These are phyloP conservation scores for Trametes cubensis DNA, from an alignment of 768 basidiomycete genomes.

Conservation along the genomic window DNA sequence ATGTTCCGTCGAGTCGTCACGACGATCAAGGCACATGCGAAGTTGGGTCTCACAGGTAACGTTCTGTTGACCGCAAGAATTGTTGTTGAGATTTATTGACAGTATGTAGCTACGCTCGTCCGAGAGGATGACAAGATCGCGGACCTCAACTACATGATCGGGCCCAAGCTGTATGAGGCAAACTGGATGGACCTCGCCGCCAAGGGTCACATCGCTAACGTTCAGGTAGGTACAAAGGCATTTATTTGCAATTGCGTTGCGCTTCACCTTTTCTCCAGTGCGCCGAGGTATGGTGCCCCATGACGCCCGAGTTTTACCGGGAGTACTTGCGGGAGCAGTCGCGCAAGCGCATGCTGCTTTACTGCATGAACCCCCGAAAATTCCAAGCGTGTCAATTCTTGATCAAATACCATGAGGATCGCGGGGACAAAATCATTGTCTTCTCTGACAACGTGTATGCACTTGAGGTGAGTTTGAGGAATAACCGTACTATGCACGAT, in stretches of 20 bases:
- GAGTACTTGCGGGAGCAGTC: conserved; percentile 94
- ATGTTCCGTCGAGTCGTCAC: conserved; percentile 99
- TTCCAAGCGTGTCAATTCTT: conserved; percentile 99
- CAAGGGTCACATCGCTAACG: conserved; percentile 99
- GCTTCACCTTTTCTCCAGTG: conserved; percentile 54
- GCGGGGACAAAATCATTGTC: conserved; percentile 99
- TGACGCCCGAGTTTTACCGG: conserved; percentile 99
- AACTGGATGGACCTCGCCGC: conserved; percentile 99
- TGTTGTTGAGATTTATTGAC: not conserved
- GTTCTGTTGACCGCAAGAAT: not conserved
- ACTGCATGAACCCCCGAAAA: conserved; percentile 99
- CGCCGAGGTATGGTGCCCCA: conserved; percentile 99
- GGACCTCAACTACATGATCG: conserved; percentile 98
- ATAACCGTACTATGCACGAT: not conserved
- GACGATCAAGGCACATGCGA: conserved; percentile 98
- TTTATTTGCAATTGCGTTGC: not conserved
- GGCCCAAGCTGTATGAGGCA: conserved; percentile 98
- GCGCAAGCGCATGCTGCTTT: conserved; percentile 91
- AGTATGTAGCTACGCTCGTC: conserved; percentile 82
- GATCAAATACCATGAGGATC: conserved; percentile 96
- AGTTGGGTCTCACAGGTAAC: conserved; percentile 92
- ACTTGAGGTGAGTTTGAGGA: conserved; percentile 66
- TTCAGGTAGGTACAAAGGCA: conserved; percentile 68
- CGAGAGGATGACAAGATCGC: conserved; percentile 99
- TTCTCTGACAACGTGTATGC: conserved; percentile 99